Evolutionary conservation across 495 filamentous ascomycete genomes (phyloP), one percentile per base, ranked within the genome.

Genomic region (Tuber calosporum): DNA sequence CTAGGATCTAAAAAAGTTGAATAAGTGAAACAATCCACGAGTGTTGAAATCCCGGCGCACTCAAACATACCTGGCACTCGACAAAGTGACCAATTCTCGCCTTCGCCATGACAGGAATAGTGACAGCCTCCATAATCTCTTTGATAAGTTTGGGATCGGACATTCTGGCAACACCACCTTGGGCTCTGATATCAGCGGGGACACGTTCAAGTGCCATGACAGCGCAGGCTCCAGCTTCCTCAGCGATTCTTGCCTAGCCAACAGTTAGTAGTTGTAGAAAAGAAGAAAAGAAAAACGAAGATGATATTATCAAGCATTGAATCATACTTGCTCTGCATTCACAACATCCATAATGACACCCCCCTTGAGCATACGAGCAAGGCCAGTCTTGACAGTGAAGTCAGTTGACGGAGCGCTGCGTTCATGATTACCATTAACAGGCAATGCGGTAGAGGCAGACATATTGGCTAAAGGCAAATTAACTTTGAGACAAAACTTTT

Each of bases 261-360:
- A 48, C 3, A 1, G 41, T 75, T 17, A 37, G 78, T 78, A 43
- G 41, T n/a, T 20, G 58, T 39, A 22, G 71, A 38, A 26, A 36
- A 37, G 26, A 34, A n/a, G n/a, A n/a, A n/a, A n/a, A n/a, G n/a
- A n/a, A n/a, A n/a, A n/a, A n/a, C n/a, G n/a, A n/a, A n/a, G n/a
- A n/a, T n/a, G 30, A 15, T 58, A 42, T 71, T 69, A 13, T 20
- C 15, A n/a, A 39, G 38, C 38, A 69, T 70, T 67, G n/a, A 67
- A 67, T 62, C 79, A 68, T 85, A 91, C 91, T 87, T 99, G 93
- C 77, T 91, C 90, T 26, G 93, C 92, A 82, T 94, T 93, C 53
- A 97, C 93, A 71, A 98, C 95, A 83, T 99, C 95, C 95, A 99
- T 99, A 83, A 99, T 99, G 48, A 99, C 95, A 76, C 95, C 95